Evolutionary conservation across 73 alveolate genomes (phyloP).

Genomic region (Uronychia setigera): DNA sequence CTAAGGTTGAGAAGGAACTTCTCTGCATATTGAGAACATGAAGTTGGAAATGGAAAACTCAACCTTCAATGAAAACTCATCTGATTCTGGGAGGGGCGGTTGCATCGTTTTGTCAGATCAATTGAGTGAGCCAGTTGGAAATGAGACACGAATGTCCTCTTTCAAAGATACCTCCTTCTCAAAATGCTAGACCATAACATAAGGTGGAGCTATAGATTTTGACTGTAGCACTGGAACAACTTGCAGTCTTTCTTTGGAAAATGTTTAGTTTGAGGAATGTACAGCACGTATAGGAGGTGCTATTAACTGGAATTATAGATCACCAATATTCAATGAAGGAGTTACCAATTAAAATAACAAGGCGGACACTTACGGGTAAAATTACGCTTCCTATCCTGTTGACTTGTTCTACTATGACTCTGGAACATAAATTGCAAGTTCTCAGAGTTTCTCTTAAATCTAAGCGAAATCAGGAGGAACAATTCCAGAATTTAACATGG

Average conservation of each 20-base stretch:
- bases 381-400: neutral
- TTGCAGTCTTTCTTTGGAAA: neutral
- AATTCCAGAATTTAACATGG: conserved; percentile 25
- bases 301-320: neutral
- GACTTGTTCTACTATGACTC: neutral
- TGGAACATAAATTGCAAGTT: too few relatives aligned
- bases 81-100: neutral
- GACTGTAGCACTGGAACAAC: neutral
- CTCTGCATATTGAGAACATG: neutral
- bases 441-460: neutral
- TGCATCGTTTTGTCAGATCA: neutral
- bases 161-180: neutral
- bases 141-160: neutral
- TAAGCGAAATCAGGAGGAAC: conserved; percentile 11
- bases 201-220: neutral
- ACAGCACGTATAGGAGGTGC: neutral
- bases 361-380: neutral
- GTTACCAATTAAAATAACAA: neutral
- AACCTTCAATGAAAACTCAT: neutral
- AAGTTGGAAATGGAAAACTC: neutral
- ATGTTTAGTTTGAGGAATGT: neutral
- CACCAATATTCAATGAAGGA: neutral
- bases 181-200: neutral
- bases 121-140: neutral
- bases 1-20: neutral